Evolutionary conservation across 768 basidiomycete genomes (phyloP).

Genomic region (Lactarius hatsudake): DNA sequence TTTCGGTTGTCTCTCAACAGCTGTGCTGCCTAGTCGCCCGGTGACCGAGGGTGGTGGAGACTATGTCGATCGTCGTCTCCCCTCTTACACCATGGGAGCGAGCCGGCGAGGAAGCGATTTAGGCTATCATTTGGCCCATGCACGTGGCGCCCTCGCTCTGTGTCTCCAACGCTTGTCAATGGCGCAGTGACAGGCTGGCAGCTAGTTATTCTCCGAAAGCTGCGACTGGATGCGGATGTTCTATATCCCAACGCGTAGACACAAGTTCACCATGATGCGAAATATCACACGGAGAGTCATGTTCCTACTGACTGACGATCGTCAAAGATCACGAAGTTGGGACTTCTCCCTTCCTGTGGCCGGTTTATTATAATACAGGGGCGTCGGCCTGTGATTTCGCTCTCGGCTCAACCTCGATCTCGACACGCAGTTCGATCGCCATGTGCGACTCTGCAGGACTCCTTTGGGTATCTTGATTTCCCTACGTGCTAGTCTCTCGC

Average conservation of each 20-base stretch:
- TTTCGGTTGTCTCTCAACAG: not conserved
- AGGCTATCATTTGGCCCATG: not conserved
- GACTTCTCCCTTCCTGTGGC: not conserved
- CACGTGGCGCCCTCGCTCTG: not conserved
- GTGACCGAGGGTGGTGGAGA: not conserved
- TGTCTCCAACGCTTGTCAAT: not conserved
- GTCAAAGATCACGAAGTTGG: not conserved
- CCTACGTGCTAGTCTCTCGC: not conserved
- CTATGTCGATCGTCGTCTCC: not conserved
- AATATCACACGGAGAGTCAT: not conserved
- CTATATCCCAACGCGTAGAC: not conserved
- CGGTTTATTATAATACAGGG: not conserved
- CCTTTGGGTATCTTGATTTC: not conserved
- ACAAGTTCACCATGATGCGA: not conserved
- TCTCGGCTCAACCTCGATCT: not conserved
- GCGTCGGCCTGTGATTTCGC: not conserved
- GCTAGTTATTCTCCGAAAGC: not conserved
- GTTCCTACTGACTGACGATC: not conserved
- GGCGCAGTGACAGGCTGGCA: not conserved
- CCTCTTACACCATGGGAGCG: not conserved
- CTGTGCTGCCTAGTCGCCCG: not conserved
- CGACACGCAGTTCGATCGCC: constrained; percentile 8
- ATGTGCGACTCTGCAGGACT: constrained; percentile 1
- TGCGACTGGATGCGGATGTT: not conserved
- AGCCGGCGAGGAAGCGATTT: not conserved